These are phyloP conservation scores for Teunomyces barrocoloradensis DNA, from an alignment of 805 yeast genomes.

Conservation along the genomic window DNA sequence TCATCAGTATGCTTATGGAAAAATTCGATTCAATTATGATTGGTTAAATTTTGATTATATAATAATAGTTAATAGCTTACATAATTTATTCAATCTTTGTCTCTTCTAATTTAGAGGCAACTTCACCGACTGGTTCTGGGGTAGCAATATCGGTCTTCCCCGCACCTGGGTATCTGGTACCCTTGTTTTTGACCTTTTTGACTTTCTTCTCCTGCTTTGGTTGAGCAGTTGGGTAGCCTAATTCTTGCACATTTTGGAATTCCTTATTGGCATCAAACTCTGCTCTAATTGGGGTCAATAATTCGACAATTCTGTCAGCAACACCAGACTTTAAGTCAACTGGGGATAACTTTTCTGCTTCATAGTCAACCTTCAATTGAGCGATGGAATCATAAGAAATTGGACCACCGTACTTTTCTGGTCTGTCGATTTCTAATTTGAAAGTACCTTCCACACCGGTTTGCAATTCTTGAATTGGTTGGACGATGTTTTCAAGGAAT, in stretches of 20 bases:
- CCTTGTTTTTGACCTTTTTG: slow-evolving; percentile 81
- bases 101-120: slow-evolving; percentile 9
- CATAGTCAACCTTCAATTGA: slow-evolving; percentile 69
- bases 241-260: slow-evolving; percentile 67
- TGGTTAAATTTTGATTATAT: neutral
- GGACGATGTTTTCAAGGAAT: slow-evolving; percentile 77
- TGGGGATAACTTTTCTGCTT: slow-evolving; percentile 75
- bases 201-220: slow-evolving; percentile 62
- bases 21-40: slow-evolving; percentile 1
- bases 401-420: slow-evolving; percentile 97
- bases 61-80: neutral
- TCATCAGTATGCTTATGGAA: slow-evolving; percentile 3
- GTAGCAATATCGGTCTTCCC: slow-evolving; percentile 18
- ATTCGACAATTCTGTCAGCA: slow-evolving; percentile 73
- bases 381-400: slow-evolving; percentile 67
- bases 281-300: slow-evolving; percentile 81
- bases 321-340: slow-evolving; percentile 94
- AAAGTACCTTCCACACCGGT: slow-evolving; percentile 52
- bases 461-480: slow-evolving; percentile 82
- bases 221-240: slow-evolving; percentile 82
- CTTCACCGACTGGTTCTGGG: slow-evolving; percentile 8
- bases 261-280: slow-evolving; percentile 61
- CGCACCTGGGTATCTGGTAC: slow-evolving; percentile 83
- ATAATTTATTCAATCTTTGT: slow-evolving; percentile 10
- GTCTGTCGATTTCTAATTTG: slow-evolving; percentile 76